Conservation (phyloP, 768 basidiomycete species). For the Kwoniella heveanensis region DNA sequence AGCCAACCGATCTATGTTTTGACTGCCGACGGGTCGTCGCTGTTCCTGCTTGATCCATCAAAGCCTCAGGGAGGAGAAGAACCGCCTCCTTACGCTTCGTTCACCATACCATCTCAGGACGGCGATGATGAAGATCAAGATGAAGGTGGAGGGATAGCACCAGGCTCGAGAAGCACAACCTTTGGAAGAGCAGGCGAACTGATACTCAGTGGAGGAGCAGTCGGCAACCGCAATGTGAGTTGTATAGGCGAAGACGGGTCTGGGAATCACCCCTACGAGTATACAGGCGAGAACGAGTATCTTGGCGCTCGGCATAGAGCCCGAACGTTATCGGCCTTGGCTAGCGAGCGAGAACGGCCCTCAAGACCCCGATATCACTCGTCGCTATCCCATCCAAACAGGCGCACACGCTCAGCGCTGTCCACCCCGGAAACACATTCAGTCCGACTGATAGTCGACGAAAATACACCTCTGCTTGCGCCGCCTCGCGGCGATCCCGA, state of each 20-base stretch:
- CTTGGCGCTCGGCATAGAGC: slow-evolving; percentile 24
- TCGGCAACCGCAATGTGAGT: too few relatives aligned
- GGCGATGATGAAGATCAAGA: neutral
- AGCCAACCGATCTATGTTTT: slow-evolving; percentile 49
- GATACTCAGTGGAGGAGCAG: neutral
- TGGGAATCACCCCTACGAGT: neutral
- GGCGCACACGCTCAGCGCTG: slow-evolving; percentile 14
- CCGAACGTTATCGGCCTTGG: slow-evolving; percentile 30
- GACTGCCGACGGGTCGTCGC: slow-evolving; percentile 50
- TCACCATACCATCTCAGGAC: slow-evolving; percentile 8
- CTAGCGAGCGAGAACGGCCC: neutral
- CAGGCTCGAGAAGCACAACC: neutral
- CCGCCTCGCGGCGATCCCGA: neutral
- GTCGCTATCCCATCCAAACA: slow-evolving; percentile 2
- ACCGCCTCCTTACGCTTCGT: slow-evolving; percentile 49
- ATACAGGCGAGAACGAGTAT: neutral
- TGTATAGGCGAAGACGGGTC: neutral
- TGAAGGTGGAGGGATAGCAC: neutral
- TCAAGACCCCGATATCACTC: slow-evolving; percentile 16
- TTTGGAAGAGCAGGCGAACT: neutral
- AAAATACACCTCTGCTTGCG: slow-evolving; percentile 32
- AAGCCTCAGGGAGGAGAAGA: slow-evolving; percentile 37
- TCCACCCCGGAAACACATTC: slow-evolving; percentile 11
- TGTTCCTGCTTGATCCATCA: slow-evolving; percentile 48
- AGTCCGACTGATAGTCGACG: slow-evolving; percentile 17